Evolutionary conservation across 2,329 filamentous ascomycete species (phyloP).

Genomic region (Orbilia oligospora): DNA sequence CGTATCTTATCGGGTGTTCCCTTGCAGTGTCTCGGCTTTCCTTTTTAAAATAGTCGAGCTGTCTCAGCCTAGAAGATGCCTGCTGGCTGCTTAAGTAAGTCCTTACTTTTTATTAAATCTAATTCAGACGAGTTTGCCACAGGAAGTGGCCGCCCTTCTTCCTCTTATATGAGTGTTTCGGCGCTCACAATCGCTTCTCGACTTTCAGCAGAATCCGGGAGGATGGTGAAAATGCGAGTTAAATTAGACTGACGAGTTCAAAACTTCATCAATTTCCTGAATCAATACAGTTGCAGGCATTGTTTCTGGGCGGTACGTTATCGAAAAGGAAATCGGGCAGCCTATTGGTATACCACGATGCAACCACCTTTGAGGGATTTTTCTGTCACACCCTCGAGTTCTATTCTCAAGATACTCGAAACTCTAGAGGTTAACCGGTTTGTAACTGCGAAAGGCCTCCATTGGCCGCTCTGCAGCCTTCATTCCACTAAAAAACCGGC

Average conservation of each 20-base stretch:
- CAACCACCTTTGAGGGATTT: constrained; percentile 13
- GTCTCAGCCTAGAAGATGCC: neutral
- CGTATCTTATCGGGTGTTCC: neutral
- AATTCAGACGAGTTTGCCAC: neutral
- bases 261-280: neutral
- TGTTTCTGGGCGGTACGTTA: neutral
- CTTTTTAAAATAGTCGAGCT: neutral
- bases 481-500: neutral
- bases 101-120: neutral
- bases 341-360: neutral
- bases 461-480: neutral
- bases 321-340: neutral
- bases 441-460: neutral
- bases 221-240: neutral
- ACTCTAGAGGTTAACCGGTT: neutral
- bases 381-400: neutral
- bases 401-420: neutral
- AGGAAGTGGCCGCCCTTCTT: neutral
- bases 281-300: neutral
- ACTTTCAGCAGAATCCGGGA: neutral
- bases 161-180: neutral
- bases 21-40: constrained; percentile 6
- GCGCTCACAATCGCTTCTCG: neutral
- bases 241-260: neutral
- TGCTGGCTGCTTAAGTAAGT: neutral